Percentiles rank a stretch among this genome's conserved stretches.
These are phyloP conservation scores for Halophytophthora batemanensis DNA, from an alignment of 352 stramenopile species.

Conservation along the genomic window DNA sequence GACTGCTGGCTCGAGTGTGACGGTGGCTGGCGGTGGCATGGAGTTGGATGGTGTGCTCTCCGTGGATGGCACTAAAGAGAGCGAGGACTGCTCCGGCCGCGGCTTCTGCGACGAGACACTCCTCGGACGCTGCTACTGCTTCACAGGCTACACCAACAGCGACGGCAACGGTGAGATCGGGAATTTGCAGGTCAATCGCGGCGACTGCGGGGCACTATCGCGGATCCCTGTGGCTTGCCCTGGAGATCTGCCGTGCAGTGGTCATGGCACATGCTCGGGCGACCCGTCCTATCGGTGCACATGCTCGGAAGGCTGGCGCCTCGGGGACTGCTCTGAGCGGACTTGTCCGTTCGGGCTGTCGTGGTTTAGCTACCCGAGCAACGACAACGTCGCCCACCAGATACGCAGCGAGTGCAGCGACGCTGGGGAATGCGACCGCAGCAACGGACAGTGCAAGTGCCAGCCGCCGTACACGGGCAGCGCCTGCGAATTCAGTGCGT, in stretches of 20 bases:
- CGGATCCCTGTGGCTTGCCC: conserved; percentile 60
- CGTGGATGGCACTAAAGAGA: conserved; percentile 66
- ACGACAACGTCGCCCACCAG: conserved; percentile 52
- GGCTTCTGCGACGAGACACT: conserved; percentile 56
- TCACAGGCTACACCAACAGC: conserved; percentile 65
- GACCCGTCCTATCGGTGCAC: conserved; percentile 51
- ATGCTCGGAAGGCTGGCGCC: conserved; percentile 72
- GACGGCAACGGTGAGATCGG: conserved; percentile 51
- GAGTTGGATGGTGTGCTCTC: conserved; percentile 21
- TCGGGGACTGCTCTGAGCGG: conserved; percentile 73
- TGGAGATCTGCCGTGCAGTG: conserved; percentile 67
- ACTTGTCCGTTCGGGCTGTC: conserved; percentile 45
- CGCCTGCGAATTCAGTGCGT: conserved; percentile 69
- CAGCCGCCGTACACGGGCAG: conserved; percentile 61
- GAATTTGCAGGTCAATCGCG: conserved; percentile 44
- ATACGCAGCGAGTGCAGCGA: conserved; percentile 55
- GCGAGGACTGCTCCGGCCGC: conserved; percentile 59
- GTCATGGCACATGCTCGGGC: conserved; percentile 72
- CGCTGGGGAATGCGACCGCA: conserved; percentile 65
- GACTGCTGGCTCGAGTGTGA: conserved; percentile 30
- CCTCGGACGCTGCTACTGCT: conserved; percentile 61
- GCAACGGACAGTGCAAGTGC: conserved; percentile 66
- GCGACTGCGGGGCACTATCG: conserved; percentile 59
- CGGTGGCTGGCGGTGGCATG: conserved; percentile 18
- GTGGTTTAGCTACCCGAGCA: conserved; percentile 68